phyloP scores from a whole-genome alignment of 2,329 filamentous ascomycete genomes.

The Colletotrichum liaoningense region DNA sequence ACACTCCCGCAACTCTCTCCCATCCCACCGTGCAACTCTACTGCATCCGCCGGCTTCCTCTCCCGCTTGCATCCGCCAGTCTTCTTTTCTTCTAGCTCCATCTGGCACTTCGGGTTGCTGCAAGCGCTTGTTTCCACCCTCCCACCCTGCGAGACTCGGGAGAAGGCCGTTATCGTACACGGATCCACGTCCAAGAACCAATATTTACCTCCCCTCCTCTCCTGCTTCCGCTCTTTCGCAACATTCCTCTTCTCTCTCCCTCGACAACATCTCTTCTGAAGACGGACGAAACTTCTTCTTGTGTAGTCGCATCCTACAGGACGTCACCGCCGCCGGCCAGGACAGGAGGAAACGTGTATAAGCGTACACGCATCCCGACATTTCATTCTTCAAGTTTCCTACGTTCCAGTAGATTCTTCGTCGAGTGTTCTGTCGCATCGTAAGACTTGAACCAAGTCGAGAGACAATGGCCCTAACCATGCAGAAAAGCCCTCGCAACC shows the following conservation, averaged over 20 bases:
- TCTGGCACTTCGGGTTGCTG: slow-evolving; percentile 19
- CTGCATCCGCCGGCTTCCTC: slow-evolving; percentile 14
- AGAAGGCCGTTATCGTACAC: slow-evolving; percentile 33
- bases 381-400: slow-evolving; percentile 36
- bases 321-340: slow-evolving; percentile 23
- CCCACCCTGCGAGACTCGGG: background rate
- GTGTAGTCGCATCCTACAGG: slow-evolving; percentile 5
- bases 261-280: slow-evolving; percentile 21
- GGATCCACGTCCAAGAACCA: slow-evolving; percentile 24
- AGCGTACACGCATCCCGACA: slow-evolving; percentile 27
- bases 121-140: slow-evolving; percentile 27
- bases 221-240: slow-evolving; percentile 21
- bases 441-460: slow-evolving; percentile 54
- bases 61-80: slow-evolving; percentile 33
- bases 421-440: slow-evolving; percentile 52
- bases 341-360: slow-evolving; percentile 32
- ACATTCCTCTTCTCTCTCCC: slow-evolving; percentile 27
- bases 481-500: slow-evolving; percentile 66
- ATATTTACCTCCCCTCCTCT: slow-evolving; percentile 31
- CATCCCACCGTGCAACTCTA: background rate
- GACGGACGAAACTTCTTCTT: slow-evolving; percentile 19
- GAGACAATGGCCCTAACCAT: slow-evolving; percentile 64
- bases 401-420: slow-evolving; percentile 27
- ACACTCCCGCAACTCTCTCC: background rate
- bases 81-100: slow-evolving; percentile 28